phyloP scores from a whole-genome alignment of 176 grass and related monocot species.

The Ensete glaucum region DNA sequence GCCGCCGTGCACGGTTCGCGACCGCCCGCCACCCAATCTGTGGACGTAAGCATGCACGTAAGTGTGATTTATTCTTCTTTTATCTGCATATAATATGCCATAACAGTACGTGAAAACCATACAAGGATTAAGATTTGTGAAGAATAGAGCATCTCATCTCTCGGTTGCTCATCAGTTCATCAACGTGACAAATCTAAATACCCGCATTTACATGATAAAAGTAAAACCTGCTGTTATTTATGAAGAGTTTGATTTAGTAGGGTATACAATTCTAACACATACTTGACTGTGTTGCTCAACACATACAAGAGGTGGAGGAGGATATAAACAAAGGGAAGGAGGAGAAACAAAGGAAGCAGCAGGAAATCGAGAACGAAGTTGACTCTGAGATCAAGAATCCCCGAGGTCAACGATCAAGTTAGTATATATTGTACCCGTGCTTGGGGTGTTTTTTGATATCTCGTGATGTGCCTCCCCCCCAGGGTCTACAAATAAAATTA shows the following conservation, averaged over 20 bases:
- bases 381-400: no score
- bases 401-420: no score
- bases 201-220: no score
- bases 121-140: background rate
- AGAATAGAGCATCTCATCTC: no score
- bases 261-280: background rate
- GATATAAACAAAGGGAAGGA: slow-evolving; percentile 12
- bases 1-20: slow-evolving; percentile 39
- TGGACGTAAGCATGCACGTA: slow-evolving; percentile 1
- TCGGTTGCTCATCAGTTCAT: no score
- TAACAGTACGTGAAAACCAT: background rate
- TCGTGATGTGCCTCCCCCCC: no score
- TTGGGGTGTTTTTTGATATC: no score
- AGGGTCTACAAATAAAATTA: no score
- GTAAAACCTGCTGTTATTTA: background rate
- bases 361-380: slow-evolving; percentile 33
- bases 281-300: slow-evolving; percentile 1
- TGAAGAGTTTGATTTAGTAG: background rate
- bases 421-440: no score
- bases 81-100: background rate
- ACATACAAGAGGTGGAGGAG: slow-evolving; percentile 22
- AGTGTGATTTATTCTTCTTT: background rate
- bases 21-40: slow-evolving; percentile 6
- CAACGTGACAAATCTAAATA: no score
- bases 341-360: slow-evolving; percentile 18